These are phyloP conservation scores for Backusella liffmaniae DNA, from an alignment of 192 early-diverging fungal species.

Conservation along the genomic window DNA sequence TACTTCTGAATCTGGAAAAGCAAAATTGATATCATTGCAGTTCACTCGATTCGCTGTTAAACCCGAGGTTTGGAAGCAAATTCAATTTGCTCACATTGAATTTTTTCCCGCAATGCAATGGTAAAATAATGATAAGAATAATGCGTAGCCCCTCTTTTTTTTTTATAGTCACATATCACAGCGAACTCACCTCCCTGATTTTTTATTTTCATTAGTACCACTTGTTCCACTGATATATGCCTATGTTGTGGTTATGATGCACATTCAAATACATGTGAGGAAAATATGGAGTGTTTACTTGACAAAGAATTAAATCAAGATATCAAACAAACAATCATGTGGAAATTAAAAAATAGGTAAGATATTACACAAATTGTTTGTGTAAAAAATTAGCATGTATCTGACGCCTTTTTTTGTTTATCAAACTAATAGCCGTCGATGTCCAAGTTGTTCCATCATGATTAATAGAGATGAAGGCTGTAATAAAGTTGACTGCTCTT, in stretches of 20 bases:
- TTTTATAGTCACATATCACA: not conserved
- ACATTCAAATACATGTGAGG: slow-evolving; percentile 43
- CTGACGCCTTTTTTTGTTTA: not conserved
- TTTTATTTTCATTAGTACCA: slow-evolving; percentile 26
- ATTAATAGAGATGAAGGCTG: slow-evolving; percentile 70
- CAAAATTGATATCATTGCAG: not conserved
- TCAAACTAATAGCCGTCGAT: slow-evolving; percentile 40
- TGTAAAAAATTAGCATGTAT: not conserved
- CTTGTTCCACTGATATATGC: slow-evolving; percentile 42
- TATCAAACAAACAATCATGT: slow-evolving; percentile 17
- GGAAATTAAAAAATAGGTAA: slow-evolving; percentile 42
- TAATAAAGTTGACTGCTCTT: slow-evolving; percentile 66
- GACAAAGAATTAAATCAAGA: slow-evolving; percentile 2
- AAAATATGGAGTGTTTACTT: slow-evolving; percentile 40
- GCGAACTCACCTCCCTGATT: not conserved
- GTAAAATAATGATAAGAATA: slow-evolving; percentile 25
- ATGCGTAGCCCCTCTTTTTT: not conserved
- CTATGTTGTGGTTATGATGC: slow-evolving; percentile 48
- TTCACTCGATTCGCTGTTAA: slow-evolving; percentile 14
- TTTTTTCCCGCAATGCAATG: slow-evolving; percentile 50
- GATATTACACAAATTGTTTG: not conserved
- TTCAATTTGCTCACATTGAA: slow-evolving; percentile 57
- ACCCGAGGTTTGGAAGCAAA: slow-evolving; percentile 52
- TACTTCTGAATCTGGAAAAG: not conserved
- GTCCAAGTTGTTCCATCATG: slow-evolving; percentile 61